A percentile compares a stretch with the other conserved stretches of the same genome.
phyloP scores from a whole-genome alignment of 441 rosid genomes.

The Breynia disticha region DNA sequence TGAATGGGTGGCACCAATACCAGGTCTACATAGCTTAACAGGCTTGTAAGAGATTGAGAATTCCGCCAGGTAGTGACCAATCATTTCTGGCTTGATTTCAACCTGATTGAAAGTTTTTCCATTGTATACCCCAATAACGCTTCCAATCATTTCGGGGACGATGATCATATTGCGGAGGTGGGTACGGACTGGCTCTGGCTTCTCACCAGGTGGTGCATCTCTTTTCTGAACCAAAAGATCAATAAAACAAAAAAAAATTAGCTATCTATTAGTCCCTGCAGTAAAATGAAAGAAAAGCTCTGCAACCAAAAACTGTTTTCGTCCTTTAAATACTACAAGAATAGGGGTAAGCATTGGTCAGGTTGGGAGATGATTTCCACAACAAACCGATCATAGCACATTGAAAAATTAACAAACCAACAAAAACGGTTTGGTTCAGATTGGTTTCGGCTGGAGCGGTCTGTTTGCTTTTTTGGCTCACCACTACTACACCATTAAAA shows the following conservation, averaged over 20 bases:
- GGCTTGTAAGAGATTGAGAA: constrained; percentile 72
- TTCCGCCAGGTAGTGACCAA: constrained; percentile 61
- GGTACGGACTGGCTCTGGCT: constrained; percentile 58
- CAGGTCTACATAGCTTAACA: constrained; percentile 71
- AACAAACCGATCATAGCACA: too few species aligned
- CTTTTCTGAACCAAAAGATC: constrained; percentile 35
- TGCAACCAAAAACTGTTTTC: neutral
- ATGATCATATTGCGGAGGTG: constrained; percentile 56
- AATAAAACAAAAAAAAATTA: neutral
- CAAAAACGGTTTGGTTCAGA: too few species aligned
- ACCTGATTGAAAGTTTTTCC: constrained; percentile 68
- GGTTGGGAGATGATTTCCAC: too few species aligned
- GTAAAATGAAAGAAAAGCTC: neutral
- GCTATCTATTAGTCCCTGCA: neutral
- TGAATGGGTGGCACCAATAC: constrained; percentile 66
- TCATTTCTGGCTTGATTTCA: constrained; percentile 74
- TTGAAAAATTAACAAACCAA: too few species aligned
- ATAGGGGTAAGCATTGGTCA: too few species aligned
- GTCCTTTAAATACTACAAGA: neutral
- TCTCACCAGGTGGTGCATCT: constrained; percentile 64
- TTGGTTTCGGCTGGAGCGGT: too few species aligned
- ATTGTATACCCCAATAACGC: constrained; percentile 60
- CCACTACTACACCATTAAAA: too few species aligned
- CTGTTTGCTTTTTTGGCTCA: too few species aligned
- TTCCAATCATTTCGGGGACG: constrained; percentile 70